These are phyloP conservation scores for Neonectria magnoliae DNA, from an alignment of 2,329 filamentous ascomycete genomes.

Conservation along the genomic window DNA sequence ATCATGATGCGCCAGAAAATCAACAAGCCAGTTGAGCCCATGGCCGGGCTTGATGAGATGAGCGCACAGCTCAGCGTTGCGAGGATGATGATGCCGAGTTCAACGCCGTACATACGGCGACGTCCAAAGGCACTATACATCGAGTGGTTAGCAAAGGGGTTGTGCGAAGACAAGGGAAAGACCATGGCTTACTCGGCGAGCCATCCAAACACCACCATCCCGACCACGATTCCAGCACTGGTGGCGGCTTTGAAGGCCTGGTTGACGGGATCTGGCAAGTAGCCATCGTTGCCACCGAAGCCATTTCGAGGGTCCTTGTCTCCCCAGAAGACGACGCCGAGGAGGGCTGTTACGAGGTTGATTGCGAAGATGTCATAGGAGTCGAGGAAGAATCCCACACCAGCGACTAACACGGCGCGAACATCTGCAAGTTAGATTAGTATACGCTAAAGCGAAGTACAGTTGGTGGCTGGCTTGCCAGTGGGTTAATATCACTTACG, in stretches of 20 bases:
- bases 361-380: constrained; percentile 86
- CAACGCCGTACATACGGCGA: constrained; percentile 84
- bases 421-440: constrained; percentile 59
- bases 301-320: constrained; percentile 54
- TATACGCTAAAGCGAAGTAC: not conserved
- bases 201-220: constrained; percentile 81
- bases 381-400: constrained; percentile 86
- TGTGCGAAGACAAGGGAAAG: not conserved
- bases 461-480: not conserved
- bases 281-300: constrained; percentile 63
- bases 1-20: constrained; percentile 82
- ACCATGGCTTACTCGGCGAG: constrained; percentile 69
- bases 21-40: constrained; percentile 69
- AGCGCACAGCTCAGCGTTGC: constrained; percentile 75
- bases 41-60: constrained; percentile 67
- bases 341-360: constrained; percentile 75
- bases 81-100: constrained; percentile 77
- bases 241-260: constrained; percentile 86
- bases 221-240: constrained; percentile 80
- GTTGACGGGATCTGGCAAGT: constrained; percentile 71
- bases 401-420: constrained; percentile 78
- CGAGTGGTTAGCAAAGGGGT: constrained; percentile 24
- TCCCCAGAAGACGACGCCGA: constrained; percentile 82
- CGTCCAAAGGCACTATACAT: constrained; percentile 69
- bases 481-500: constrained; percentile 50